Percentiles rank a stretch among this genome's conserved stretches.
These are phyloP conservation scores for Trichoderma arundinaceum DNA, from an alignment of 2,329 filamentous ascomycete genomes.

Conservation along the genomic window DNA sequence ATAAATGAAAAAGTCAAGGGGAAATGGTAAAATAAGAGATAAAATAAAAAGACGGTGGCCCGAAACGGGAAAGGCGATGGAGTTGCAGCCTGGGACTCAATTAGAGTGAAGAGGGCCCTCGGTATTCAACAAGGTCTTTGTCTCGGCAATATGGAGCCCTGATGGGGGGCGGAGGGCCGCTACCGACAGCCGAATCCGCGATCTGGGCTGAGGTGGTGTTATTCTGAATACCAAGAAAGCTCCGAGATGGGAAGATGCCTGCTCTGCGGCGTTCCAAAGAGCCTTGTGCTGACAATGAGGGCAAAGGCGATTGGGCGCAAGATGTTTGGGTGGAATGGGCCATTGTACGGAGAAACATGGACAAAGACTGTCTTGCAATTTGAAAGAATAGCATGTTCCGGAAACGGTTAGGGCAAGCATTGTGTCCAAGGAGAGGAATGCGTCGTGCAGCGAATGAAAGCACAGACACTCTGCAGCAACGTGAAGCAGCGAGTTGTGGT, in stretches of 20 bases:
- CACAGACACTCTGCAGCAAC: no score
- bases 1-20: neutral
- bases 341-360: neutral
- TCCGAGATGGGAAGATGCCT: no score
- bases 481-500: no score
- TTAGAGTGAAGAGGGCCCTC: neutral
- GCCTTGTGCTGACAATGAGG: constrained; percentile 3
- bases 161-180: neutral
- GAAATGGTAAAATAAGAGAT: neutral
- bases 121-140: constrained; percentile 6
- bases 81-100: no score
- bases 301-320: neutral
- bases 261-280: no score
- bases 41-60: constrained; percentile 2
- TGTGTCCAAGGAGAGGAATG: no score
- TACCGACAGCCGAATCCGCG: constrained; percentile 24
- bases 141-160: constrained; percentile 20
- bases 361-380: neutral
- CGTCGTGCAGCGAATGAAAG: no score
- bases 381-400: no score
- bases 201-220: neutral
- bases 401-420: no score
- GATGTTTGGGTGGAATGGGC: constrained; percentile 9
- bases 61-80: no score
- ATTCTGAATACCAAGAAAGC: constrained; percentile 19